Conservation (phyloP, 805 yeast species). For the Metschnikowia hibisci region DNA sequence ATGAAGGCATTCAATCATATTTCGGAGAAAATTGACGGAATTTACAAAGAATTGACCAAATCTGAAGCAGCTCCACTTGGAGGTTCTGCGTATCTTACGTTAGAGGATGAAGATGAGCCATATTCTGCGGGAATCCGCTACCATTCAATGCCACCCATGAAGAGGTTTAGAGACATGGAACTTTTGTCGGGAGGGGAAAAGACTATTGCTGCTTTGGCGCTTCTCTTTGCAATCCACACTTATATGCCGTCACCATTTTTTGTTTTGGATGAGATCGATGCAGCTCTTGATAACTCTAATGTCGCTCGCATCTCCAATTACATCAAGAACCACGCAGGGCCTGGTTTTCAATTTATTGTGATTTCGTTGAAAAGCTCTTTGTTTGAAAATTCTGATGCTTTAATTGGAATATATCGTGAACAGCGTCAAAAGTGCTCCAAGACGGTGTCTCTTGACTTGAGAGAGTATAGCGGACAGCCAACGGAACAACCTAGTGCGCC, state of each 20-base stretch:
- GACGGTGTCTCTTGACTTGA: constrained; percentile 69
- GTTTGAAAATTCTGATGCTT: constrained; percentile 83
- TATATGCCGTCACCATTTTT: constrained; percentile 93
- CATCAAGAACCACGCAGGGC: constrained; percentile 69
- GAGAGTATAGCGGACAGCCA: constrained; percentile 40
- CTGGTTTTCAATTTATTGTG: constrained; percentile 84
- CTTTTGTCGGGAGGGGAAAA: constrained; percentile 94
- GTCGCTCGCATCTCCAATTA: constrained; percentile 85
- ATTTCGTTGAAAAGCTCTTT: constrained; percentile 84
- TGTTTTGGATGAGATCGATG: constrained; percentile 96
- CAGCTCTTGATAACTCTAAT: constrained; percentile 89
- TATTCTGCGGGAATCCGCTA: constrained; percentile 78
- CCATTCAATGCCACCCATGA: constrained; percentile 95
- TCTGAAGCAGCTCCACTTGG: constrained; percentile 71
- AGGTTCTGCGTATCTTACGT: constrained; percentile 85
- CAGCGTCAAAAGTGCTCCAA: constrained; percentile 68
- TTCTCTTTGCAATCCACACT: constrained; percentile 86
- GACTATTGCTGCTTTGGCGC: constrained; percentile 91
- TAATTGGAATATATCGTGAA: constrained; percentile 90
- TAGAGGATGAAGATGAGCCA: constrained; percentile 90
- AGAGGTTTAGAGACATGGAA: constrained; percentile 89
- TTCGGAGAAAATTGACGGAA: constrained; percentile 62
- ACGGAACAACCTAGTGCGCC: constrained; percentile 5
- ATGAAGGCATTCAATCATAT: constrained; percentile 75
- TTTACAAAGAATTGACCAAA: constrained; percentile 83